A percentile compares a stretch with the other conserved stretches of the same genome.
These are phyloP conservation scores for Aspergillus sp. DNA, from an alignment of 2,329 filamentous ascomycete species.

Conservation along the genomic window DNA sequence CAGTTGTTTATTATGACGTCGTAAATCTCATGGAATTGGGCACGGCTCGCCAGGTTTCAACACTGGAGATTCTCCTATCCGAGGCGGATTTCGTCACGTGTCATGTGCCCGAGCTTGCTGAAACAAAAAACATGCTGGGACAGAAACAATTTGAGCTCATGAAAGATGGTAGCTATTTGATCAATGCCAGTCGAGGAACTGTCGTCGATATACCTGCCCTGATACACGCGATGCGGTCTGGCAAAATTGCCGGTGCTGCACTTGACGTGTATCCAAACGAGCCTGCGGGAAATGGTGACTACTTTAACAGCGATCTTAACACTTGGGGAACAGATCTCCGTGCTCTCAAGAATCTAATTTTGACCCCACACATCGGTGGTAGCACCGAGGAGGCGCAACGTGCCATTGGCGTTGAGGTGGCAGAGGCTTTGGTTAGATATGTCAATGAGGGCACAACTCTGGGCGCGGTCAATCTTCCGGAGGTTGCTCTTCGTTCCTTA, in stretches of 20 bases:
- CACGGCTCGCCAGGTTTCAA: slow-evolving; percentile 78
- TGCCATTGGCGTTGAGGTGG: slow-evolving; percentile 92
- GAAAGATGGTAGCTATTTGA: slow-evolving; percentile 89
- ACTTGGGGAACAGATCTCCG: slow-evolving; percentile 82
- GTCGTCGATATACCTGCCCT: slow-evolving; percentile 93
- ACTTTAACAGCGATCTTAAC: slow-evolving; percentile 85
- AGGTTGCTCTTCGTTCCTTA: slow-evolving; percentile 84
- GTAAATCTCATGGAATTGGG: slow-evolving; percentile 93
- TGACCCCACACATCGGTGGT: slow-evolving; percentile 95
- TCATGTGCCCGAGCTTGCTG: slow-evolving; percentile 88
- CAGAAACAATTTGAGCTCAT: slow-evolving; percentile 76
- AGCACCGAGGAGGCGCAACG: slow-evolving; percentile 97
- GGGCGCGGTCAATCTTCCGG: slow-evolving; percentile 95
- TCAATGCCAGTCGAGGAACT: slow-evolving; percentile 92
- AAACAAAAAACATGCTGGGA: slow-evolving; percentile 94
- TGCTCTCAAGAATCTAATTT: slow-evolving; percentile 83
- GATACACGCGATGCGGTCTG: slow-evolving; percentile 79
- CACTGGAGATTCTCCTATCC: slow-evolving; percentile 71
- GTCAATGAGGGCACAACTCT: slow-evolving; percentile 93
- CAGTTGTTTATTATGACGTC: slow-evolving; percentile 95
- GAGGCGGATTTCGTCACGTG: slow-evolving; percentile 89
- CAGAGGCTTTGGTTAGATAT: slow-evolving; percentile 83
- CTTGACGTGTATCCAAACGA: slow-evolving; percentile 95
- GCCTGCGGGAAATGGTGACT: slow-evolving; percentile 89
- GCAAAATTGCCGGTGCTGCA: slow-evolving; percentile 90